A percentile compares a stretch with the other conserved stretches of the same genome.
Evolutionary conservation across 1,139 yeast genomes (phyloP).

Genomic region (Geotrichum australiense): DNA sequence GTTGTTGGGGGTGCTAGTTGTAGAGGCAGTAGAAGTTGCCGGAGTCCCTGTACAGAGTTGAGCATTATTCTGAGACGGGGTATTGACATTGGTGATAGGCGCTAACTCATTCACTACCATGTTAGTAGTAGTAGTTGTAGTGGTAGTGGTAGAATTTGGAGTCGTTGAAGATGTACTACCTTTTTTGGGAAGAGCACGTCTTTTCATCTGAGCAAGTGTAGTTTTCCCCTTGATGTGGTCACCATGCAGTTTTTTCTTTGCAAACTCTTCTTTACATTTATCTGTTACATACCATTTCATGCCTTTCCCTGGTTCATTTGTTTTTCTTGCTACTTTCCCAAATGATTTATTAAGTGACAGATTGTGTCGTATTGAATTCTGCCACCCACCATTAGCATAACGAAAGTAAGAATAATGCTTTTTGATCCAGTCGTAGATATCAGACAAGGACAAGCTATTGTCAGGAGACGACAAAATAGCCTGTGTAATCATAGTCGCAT

Average conservation of each 20-base stretch:
- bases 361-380: conserved; percentile 78
- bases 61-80: no score
- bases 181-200: conserved; percentile 3
- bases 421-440: conserved; percentile 87
- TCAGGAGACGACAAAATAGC: conserved; percentile 85
- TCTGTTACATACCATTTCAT: conserved; percentile 98
- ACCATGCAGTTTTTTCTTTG: conserved; percentile 67
- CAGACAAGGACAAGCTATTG: conserved; percentile 82
- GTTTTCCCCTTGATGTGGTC: conserved; percentile 38
- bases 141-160: neutral
- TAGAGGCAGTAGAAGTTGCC: neutral
- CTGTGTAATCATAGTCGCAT: conserved; percentile 97
- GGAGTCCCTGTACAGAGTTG: neutral
- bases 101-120: neutral
- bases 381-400: conserved; percentile 93
- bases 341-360: conserved; percentile 76
- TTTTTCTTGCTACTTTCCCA: conserved; percentile 91
- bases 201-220: conserved; percentile 10
- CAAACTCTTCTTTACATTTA: conserved; percentile 73
- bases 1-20: conserved; percentile 14
- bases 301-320: conserved; percentile 97
- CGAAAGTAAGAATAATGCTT: conserved; percentile 85
- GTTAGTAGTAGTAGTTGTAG: neutral
- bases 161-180: neutral
- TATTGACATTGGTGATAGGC: neutral